A percentile compares a stretch with the other conserved stretches of the same genome.
Conservation (phyloP, 2,329 filamentous ascomycete species). For the Parasarocladium wereldwijsianum region DNA sequence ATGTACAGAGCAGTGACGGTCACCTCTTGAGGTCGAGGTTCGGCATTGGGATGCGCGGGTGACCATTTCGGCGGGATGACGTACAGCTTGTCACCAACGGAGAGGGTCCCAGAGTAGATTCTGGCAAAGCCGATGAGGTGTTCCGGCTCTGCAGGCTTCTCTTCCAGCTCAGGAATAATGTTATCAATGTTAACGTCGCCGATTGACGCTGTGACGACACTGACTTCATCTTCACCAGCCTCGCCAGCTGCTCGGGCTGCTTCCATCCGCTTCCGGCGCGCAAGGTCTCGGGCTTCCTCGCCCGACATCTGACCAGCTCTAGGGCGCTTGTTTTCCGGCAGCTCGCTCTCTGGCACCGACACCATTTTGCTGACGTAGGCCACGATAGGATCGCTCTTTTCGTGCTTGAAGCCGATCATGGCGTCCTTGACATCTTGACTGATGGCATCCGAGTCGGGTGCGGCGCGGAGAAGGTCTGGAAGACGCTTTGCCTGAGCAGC, state of each 20-base stretch:
- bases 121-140: conserved; percentile 90
- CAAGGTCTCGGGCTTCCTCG: conserved; percentile 81
- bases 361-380: conserved; percentile 99
- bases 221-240: conserved; percentile 33
- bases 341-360: conserved; percentile 80
- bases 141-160: conserved; percentile 57
- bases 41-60: conserved; percentile 57
- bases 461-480: conserved; percentile 62
- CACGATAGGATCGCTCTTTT: conserved; percentile 61
- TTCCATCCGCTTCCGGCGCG: conserved; percentile 76
- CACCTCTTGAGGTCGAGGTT: conserved; percentile 65
- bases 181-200: conserved; percentile 46
- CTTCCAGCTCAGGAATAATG: conserved; percentile 27
- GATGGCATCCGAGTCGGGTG: conserved; percentile 62
- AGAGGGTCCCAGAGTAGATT: conserved; percentile 80
- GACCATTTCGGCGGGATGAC: conserved; percentile 89
- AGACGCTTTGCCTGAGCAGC: conserved; percentile 67
- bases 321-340: conserved; percentile 71
- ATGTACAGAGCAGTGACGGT: conserved; percentile 82
- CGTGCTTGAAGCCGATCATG: conserved; percentile 65
- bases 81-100: conserved; percentile 80
- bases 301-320: conserved; percentile 55
- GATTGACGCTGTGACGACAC: conserved; percentile 45
- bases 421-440: conserved; percentile 58
- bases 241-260: conserved; percentile 61